Conservation (phyloP, 768 basidiomycete genomes). For the Xerocomus potaroensis region DNA sequence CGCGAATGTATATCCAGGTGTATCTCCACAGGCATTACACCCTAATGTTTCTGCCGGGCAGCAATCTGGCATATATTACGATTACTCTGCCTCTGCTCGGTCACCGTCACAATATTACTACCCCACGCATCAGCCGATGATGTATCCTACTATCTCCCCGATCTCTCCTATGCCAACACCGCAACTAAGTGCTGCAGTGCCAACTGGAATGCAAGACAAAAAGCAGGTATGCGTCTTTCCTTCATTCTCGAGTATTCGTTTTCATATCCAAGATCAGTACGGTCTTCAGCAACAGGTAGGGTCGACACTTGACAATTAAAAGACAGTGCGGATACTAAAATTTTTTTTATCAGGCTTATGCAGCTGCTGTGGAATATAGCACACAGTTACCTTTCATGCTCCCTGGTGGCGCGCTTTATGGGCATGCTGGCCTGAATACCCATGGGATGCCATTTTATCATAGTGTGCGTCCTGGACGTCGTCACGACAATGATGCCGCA, state of each 20-base stretch:
- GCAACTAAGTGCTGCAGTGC: constrained; percentile 40
- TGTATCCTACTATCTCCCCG: constrained; percentile 51
- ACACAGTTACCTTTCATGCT: constrained; percentile 43
- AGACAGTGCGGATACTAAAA: too few species aligned
- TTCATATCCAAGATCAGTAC: constrained; percentile 31
- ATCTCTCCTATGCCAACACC: constrained; percentile 53
- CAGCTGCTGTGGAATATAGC: constrained; percentile 45
- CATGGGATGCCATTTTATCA: constrained; percentile 34
- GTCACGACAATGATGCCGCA: constrained; percentile 37
- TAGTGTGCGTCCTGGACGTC: constrained; percentile 42
- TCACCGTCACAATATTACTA: constrained; percentile 61
- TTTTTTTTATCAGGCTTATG: constrained; percentile 40
- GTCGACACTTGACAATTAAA: constrained; percentile 20
- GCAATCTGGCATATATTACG: constrained; percentile 56
- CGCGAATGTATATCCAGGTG: constrained; percentile 47
- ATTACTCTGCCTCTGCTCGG: constrained; percentile 46
- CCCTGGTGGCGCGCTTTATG: constrained; percentile 42
- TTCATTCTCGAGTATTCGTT: constrained; percentile 1
- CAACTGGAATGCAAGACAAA: constrained; percentile 45
- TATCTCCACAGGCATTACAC: constrained; percentile 40
- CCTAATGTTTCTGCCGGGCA: constrained; percentile 40
- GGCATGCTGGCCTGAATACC: constrained; percentile 32
- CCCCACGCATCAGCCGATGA: constrained; percentile 50
- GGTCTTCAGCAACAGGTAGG: constrained; percentile 48
- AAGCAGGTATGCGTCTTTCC: constrained; percentile 47